These are phyloP conservation scores for Austropuccinia psidii DNA, from an alignment of 1,284 basidiomycete species.

Conservation along the genomic window DNA sequence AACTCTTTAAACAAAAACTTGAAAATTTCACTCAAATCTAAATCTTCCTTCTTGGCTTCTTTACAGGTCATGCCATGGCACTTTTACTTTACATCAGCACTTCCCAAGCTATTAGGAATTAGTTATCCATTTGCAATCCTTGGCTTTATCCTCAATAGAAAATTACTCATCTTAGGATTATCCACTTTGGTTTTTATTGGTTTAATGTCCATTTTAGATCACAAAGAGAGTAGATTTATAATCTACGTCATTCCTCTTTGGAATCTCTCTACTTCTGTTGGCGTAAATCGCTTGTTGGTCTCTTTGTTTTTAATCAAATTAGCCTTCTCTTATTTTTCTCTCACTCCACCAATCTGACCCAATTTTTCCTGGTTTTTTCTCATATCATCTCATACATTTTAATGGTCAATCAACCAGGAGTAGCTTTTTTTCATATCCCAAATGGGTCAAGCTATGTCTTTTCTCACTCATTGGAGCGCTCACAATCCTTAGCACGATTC, in stretches of 20 bases:
- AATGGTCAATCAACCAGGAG: not conserved
- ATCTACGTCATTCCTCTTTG: constrained; percentile 74
- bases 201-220: constrained; percentile 63
- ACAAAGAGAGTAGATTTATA: constrained; percentile 85
- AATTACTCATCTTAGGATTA: constrained; percentile 50
- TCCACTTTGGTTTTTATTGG: constrained; percentile 57
- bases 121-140: constrained; percentile 58
- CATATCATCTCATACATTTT: not conserved
- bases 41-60: not conserved
- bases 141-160: constrained; percentile 54
- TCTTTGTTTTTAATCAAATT: not conserved
- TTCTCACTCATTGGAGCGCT: constrained; percentile 48
- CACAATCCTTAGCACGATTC: constrained; percentile 52
- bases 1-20: not conserved
- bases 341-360: too few relatives aligned
- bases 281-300: constrained; percentile 58
- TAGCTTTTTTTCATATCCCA: not conserved
- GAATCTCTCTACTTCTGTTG: constrained; percentile 69
- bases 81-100: constrained; percentile 61
- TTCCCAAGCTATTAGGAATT: constrained; percentile 71
- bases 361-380: constrained; percentile 3
- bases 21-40: not conserved
- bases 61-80: constrained; percentile 62
- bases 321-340: not conserved
- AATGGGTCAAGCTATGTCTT: constrained; percentile 23